Conservation (phyloP, 352 stramenopile genomes). For the Pilasporangium apinafurcum region DNA sequence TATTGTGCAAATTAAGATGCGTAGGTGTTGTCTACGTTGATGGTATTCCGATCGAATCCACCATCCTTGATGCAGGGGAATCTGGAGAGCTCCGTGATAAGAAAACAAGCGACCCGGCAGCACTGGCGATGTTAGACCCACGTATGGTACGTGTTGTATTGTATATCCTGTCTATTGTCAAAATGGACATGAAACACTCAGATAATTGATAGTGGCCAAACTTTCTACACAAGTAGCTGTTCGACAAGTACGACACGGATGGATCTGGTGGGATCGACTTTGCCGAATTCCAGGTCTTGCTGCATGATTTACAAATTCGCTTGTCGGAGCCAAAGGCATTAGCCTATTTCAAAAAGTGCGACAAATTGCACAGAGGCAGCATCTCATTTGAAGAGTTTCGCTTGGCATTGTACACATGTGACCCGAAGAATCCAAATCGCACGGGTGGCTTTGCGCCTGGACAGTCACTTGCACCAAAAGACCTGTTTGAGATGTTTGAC, state of each 20-base stretch:
- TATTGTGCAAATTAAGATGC: too few species aligned
- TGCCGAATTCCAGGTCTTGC: constrained; percentile 69
- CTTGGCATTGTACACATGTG: constrained; percentile 69
- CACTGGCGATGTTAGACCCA: constrained; percentile 42
- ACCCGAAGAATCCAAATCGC: constrained; percentile 68
- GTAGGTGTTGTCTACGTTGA: constrained; percentile 67
- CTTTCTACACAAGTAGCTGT: constrained; percentile 35
- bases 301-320: constrained; percentile 48
- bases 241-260: constrained; percentile 79
- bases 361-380: constrained; percentile 43
- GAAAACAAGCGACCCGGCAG: constrained; percentile 29
- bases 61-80: constrained; percentile 39
- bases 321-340: constrained; percentile 64
- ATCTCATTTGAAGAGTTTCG: constrained; percentile 83
- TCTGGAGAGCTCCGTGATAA: constrained; percentile 28
- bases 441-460: constrained; percentile 63
- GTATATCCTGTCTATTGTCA: neutral
- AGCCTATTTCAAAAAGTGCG: constrained; percentile 77
- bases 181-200: too few species aligned
- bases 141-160: constrained; percentile 20
- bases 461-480: constrained; percentile 64
- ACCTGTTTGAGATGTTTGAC: constrained; percentile 82
- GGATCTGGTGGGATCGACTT: constrained; percentile 72
- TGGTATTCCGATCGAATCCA: constrained; percentile 64
- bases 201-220: too few species aligned